phyloP scores from a whole-genome alignment of 257 asterid species.

The Voacanga thouarsii region DNA sequence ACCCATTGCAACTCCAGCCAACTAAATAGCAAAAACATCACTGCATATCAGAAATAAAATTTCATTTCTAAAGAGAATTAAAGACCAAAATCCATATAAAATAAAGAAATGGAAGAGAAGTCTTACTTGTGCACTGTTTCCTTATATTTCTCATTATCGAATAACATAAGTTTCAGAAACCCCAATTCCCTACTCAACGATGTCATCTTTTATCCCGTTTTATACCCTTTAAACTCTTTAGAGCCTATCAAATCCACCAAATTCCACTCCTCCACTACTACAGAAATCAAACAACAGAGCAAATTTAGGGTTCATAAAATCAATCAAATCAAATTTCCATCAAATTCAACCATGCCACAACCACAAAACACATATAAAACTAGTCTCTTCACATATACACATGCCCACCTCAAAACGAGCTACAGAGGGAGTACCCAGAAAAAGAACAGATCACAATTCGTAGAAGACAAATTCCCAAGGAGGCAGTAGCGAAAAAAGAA shows the following conservation, averaged over 20 bases:
- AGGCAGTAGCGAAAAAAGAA: background rate
- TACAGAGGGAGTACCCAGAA: no score
- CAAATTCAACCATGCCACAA: background rate
- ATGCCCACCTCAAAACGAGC: background rate
- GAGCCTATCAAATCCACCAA: conserved; percentile 33
- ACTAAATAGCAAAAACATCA: conserved; percentile 11
- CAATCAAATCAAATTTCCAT: no score
- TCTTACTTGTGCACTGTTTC: conserved; percentile 56
- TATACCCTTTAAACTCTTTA: conserved; percentile 19
- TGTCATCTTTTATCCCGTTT: conserved; percentile 42
- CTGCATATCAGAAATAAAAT: background rate
- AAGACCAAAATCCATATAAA: background rate
- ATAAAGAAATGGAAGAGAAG: background rate
- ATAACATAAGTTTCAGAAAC: conserved; percentile 51
- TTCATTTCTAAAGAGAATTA: background rate
- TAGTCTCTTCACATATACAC: background rate
- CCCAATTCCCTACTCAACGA: conserved; percentile 52
- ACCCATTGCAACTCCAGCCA: conserved; percentile 61
- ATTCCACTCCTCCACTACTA: conserved; percentile 17
- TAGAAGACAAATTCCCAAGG: background rate
- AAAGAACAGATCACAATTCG: background rate
- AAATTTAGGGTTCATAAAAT: conserved; percentile 17
- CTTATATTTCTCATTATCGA: conserved; percentile 53
- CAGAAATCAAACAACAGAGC: conserved; percentile 13
- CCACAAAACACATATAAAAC: background rate